Conservation (phyloP, 768 basidiomycete genomes). For the Nidula microcarpa region DNA sequence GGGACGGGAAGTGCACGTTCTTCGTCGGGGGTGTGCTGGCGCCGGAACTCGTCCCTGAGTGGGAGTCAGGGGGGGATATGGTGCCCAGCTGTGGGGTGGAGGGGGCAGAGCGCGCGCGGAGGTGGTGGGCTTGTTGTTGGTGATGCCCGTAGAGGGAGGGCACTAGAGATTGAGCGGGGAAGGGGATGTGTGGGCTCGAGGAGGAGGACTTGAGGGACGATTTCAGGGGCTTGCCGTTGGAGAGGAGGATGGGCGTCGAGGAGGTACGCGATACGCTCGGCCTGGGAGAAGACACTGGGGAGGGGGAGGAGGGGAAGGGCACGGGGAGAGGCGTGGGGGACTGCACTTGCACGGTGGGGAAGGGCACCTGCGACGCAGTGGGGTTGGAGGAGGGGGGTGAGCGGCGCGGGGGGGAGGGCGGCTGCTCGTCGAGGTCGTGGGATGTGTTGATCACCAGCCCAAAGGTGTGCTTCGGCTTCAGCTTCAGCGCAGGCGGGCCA, state of each 20-base stretch:
- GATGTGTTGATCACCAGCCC: slow-evolving; percentile 5
- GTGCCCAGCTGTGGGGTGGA: slow-evolving; percentile 36
- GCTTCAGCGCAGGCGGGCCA: slow-evolving; percentile 12
- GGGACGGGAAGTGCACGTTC: slow-evolving; percentile 85
- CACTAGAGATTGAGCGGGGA: slow-evolving; percentile 23
- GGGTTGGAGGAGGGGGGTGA: not conserved
- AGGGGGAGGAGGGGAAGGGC: slow-evolving; percentile 27
- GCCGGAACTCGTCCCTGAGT: not conserved
- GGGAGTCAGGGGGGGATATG: slow-evolving; percentile 4
- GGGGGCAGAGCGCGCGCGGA: slow-evolving; percentile 53
- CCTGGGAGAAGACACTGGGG: slow-evolving; percentile 16
- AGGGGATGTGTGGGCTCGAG: slow-evolving; percentile 45
- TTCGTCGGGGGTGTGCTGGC: slow-evolving; percentile 39
- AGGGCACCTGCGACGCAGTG: not conserved
- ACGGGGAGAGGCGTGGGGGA: slow-evolving; percentile 10
- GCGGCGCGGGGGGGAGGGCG: slow-evolving; percentile 11
- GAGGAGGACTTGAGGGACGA: slow-evolving; percentile 71
- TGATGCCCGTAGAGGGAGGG: slow-evolving; percentile 13
- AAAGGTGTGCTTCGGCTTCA: slow-evolving; percentile 15
- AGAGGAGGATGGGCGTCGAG: slow-evolving; percentile 44
- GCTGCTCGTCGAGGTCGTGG: slow-evolving; percentile 15
- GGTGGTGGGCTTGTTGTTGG: slow-evolving; percentile 14
- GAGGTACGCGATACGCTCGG: slow-evolving; percentile 32
- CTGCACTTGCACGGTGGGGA: slow-evolving; percentile 8
- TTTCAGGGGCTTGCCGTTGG: slow-evolving; percentile 85